Conservation (phyloP, 345 rosid genomes). For the Aethionema arabicum region DNA sequence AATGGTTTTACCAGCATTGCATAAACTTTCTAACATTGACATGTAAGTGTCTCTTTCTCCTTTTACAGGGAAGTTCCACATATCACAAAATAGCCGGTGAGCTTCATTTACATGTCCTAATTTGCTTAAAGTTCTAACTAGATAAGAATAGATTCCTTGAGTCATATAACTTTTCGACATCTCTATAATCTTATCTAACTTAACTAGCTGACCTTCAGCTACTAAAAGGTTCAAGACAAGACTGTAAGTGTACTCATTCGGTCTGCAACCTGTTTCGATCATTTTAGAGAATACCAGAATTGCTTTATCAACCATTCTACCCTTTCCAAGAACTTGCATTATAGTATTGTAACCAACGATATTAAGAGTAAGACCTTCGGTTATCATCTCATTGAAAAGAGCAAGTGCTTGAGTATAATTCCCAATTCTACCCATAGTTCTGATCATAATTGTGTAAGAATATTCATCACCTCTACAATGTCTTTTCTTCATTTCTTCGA, state of each 20-base stretch:
- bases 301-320: slow-evolving; percentile 67
- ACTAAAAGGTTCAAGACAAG: slow-evolving; percentile 60
- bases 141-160: slow-evolving; percentile 69
- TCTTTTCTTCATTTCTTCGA: slow-evolving; percentile 73
- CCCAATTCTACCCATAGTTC: slow-evolving; percentile 70
- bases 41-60: slow-evolving; percentile 70
- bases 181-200: slow-evolving; percentile 61
- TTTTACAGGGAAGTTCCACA: slow-evolving; percentile 82
- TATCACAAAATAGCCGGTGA: slow-evolving; percentile 76
- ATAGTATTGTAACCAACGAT: slow-evolving; percentile 71
- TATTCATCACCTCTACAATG: slow-evolving; percentile 76
- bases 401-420: slow-evolving; percentile 53
- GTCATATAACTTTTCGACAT: slow-evolving; percentile 68
- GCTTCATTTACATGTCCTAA: slow-evolving; percentile 84
- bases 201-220: slow-evolving; percentile 63
- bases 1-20: slow-evolving; percentile 63
- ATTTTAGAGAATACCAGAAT: slow-evolving; percentile 68
- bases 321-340: slow-evolving; percentile 68
- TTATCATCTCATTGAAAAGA: slow-evolving; percentile 71
- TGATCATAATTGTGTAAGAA: slow-evolving; percentile 82
- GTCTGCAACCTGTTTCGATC: slow-evolving; percentile 59
- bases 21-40: slow-evolving; percentile 77
- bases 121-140: slow-evolving; percentile 66
- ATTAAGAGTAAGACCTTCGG: slow-evolving; percentile 52
- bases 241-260: slow-evolving; percentile 68